Conservation (phyloP, 2,329 filamentous ascomycete genomes). For the Stachybotrys echinatus region DNA sequence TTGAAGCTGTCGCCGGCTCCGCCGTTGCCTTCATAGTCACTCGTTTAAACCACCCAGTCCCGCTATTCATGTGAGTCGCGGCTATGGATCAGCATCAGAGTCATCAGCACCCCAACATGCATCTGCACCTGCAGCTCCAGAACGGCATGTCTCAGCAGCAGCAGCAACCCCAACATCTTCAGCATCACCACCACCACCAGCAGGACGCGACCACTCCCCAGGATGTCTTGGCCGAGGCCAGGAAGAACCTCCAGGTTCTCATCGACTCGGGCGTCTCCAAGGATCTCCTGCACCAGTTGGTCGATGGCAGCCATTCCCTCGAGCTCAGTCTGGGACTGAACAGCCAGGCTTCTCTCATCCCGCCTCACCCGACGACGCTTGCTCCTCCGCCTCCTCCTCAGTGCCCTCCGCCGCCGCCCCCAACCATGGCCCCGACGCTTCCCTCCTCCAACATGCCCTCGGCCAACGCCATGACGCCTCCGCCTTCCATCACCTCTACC, state of each 20-base stretch:
- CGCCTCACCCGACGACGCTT: slow-evolving; percentile 12
- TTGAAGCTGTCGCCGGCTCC: neutral
- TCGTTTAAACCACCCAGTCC: slow-evolving; percentile 8
- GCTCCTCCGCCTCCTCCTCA: slow-evolving; percentile 24
- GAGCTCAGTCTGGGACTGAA: slow-evolving; percentile 18
- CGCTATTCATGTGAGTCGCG: slow-evolving; percentile 19
- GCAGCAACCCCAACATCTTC: slow-evolving; percentile 6
- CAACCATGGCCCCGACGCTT: slow-evolving; percentile 13
- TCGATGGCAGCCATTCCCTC: slow-evolving; percentile 29
- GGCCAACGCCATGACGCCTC: slow-evolving; percentile 12
- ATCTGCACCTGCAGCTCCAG: slow-evolving; percentile 11
- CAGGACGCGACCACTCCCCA: slow-evolving; percentile 29
- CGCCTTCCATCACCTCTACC: slow-evolving; percentile 12
- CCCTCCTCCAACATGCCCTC: slow-evolving; percentile 12
- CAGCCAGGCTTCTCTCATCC: slow-evolving; percentile 12
- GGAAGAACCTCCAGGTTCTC: slow-evolving; percentile 39
- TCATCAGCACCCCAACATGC: slow-evolving; percentile 19
- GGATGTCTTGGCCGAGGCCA: slow-evolving; percentile 38
- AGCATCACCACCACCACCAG: slow-evolving; percentile 15
- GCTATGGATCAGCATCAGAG: slow-evolving; percentile 26
- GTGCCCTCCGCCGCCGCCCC: slow-evolving; percentile 25
- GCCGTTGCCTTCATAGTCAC: slow-evolving; percentile 2
- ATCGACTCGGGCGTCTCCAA: slow-evolving; percentile 40
- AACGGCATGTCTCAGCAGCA: neutral
- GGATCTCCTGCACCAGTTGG: slow-evolving; percentile 35